Percentiles rank a stretch among this genome's conserved stretches.
Evolutionary conservation across 306 rosid species (phyloP).

Genomic region (Inga laurina): DNA sequence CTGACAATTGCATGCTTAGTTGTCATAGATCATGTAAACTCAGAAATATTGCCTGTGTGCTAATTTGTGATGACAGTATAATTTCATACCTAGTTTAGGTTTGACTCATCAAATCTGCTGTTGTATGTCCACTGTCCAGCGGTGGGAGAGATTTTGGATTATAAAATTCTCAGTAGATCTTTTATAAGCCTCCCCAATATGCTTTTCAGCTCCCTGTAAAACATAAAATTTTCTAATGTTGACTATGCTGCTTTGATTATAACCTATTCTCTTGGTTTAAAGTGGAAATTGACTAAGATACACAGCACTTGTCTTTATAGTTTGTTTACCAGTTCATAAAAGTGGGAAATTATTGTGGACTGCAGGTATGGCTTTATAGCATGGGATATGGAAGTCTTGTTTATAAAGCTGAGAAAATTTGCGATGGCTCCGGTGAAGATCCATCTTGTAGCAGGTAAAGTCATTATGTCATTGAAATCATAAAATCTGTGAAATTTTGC

Average conservation of each 20-base stretch:
- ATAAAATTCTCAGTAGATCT: not conserved
- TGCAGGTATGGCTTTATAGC: slow-evolving; percentile 91
- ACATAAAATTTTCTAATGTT: not conserved
- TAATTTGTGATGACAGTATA: slow-evolving; percentile 2
- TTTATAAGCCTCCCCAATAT: not conserved
- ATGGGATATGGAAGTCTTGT: slow-evolving; percentile 69
- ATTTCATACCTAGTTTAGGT: slow-evolving; percentile 3
- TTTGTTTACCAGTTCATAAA: slow-evolving; percentile 28
- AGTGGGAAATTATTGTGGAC: slow-evolving; percentile 30
- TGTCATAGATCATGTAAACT: slow-evolving; percentile 12
- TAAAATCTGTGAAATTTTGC: not conserved
- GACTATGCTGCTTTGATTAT: slow-evolving; percentile 27
- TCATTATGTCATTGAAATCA: slow-evolving; percentile 17
- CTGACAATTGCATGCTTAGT: not conserved
- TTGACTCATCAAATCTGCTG: slow-evolving; percentile 20
- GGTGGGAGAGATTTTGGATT: not conserved
- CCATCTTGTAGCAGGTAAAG: slow-evolving; percentile 88
- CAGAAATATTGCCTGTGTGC: slow-evolving; percentile 1
- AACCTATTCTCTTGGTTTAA: slow-evolving; percentile 10
- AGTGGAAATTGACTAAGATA: slow-evolving; percentile 7
- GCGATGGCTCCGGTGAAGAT: slow-evolving; percentile 93
- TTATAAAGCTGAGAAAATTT: slow-evolving; percentile 67
- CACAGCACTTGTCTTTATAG: not conserved
- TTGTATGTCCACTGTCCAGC: not conserved
- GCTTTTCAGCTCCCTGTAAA: slow-evolving; percentile 7